Evolutionary conservation across 352 stramenopile species (phyloP).

Genomic region (Globisporangium emineosum): DNA sequence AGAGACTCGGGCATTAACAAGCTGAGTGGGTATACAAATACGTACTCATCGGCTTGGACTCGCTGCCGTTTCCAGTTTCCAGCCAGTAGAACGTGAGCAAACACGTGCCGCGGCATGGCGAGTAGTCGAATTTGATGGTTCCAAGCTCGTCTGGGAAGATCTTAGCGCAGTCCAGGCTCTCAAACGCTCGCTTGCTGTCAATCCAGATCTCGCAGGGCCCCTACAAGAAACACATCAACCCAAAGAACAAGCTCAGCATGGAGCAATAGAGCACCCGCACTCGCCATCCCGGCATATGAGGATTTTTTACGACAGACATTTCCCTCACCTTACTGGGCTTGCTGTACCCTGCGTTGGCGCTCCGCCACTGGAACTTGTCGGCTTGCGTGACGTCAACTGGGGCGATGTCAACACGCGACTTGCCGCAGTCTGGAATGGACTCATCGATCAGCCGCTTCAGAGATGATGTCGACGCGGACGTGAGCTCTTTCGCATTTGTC

Average conservation of each 20-base stretch:
- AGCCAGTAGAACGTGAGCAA: conserved; percentile 49
- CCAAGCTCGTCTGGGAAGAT: conserved; percentile 27
- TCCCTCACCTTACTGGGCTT: conserved; percentile 9
- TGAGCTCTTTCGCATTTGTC: background rate
- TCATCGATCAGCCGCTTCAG: conserved; percentile 19
- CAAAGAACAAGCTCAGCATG: conserved; percentile 7
- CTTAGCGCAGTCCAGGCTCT: conserved; percentile 34
- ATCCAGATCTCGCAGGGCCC: conserved; percentile 52
- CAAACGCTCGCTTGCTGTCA: conserved; percentile 27
- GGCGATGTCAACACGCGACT: conserved; percentile 8
- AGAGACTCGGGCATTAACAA: background rate
- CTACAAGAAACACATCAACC: background rate
- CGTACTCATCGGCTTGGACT: conserved; percentile 27
- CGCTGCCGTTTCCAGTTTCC: conserved; percentile 20
- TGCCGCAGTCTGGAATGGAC: conserved; percentile 14
- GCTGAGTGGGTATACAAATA: conserved; percentile 3
- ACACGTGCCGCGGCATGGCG: conserved; percentile 32
- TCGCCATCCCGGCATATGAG: background rate
- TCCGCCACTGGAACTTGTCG: conserved; percentile 22
- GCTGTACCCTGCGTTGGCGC: conserved; percentile 13
- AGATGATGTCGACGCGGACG: background rate
- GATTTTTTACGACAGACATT: too few relatives aligned
- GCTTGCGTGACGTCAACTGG: conserved; percentile 17
- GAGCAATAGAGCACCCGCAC: background rate
- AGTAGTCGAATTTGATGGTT: conserved; percentile 42